Evolutionary conservation across 176 grass and related monocot genomes (phyloP), one percentile per base, ranked within the genome.

Genomic region (Oryza glumipatula): DNA sequence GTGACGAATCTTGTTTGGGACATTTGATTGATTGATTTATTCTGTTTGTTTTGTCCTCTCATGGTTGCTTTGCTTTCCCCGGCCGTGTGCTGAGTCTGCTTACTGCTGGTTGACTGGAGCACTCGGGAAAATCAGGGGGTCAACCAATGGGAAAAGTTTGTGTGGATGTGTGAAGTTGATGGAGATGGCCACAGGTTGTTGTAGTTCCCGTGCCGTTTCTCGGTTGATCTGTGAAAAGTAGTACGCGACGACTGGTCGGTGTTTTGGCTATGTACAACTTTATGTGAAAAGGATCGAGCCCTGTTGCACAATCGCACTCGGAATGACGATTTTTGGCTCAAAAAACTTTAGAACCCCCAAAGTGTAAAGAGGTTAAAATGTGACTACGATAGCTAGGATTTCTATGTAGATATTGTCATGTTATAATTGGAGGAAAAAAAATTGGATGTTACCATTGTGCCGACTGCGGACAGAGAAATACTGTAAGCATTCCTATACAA

Each of bases 201-300:
- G 6, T 56, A 56, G 21, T 21, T 5, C 52, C 51, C 15, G 51
- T 54, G 16, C 51, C 16, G 16, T 56, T 56, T 38, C 36, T 38
- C 36, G 52, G 52, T 19, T 22, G 21, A 63, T 63, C 58, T 9
- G 54, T 58, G 58, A 23, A 61, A 61, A 63, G 58, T 63, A 63
- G n/a, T 63, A 63, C 58, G n/a, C n/a, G 58, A 63, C n/a, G 58
- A 63, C 58, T 63, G 58, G n/a, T 63, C 58, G n/a, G n/a, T 63
- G 52, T 63, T 22, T 63, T 44, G 19, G 56, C 5, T 13, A 13
- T 19, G 16, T 17, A 17, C 19, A 0, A 52, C 49, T 49, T 49
- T 52, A 6, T 52, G 49, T 52, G 49, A 52, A 52, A 52, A 52
- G 14, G 49, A 52, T 52, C 0, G 5, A 56, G 15, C 4, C 0